phyloP scores from a whole-genome alignment of 2,329 filamentous ascomycete species.

The Scedosporium apiospermum region DNA sequence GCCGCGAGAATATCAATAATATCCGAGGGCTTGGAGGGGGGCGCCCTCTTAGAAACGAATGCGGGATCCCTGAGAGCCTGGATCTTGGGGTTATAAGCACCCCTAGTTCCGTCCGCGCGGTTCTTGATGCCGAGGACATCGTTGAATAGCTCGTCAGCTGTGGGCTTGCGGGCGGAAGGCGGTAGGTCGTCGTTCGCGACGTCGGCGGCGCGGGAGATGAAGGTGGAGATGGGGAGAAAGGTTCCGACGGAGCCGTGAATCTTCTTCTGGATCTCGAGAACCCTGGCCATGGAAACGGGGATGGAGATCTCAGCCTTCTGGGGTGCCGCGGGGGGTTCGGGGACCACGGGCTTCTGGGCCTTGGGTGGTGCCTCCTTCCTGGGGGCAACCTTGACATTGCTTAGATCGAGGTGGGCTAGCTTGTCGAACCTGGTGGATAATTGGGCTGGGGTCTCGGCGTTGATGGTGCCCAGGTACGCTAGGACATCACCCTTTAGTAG shows the following conservation, averaged over 20 bases:
- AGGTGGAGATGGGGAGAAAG: constrained; percentile 74
- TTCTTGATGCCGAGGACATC: constrained; percentile 61
- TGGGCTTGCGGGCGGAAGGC: constrained; percentile 49
- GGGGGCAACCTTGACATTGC: constrained; percentile 78
- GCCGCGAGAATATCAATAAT: constrained; percentile 73
- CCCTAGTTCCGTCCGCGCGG: constrained; percentile 38
- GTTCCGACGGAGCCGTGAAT: constrained; percentile 70
- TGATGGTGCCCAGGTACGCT: constrained; percentile 74
- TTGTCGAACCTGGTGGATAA: constrained; percentile 64
- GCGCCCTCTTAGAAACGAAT: constrained; percentile 19
- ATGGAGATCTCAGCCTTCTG: constrained; percentile 54
- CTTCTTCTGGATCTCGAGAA: constrained; percentile 71
- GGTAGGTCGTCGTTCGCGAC: constrained; percentile 84
- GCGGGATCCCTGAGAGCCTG: constrained; percentile 42
- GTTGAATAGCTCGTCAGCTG: constrained; percentile 79
- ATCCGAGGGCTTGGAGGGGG: constrained; percentile 39
- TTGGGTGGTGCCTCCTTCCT: constrained; percentile 30
- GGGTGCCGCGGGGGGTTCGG: constrained; percentile 27
- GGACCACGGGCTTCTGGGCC: constrained; percentile 26
- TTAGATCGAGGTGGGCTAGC: constrained; percentile 78
- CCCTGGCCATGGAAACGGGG: constrained; percentile 68
- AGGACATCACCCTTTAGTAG: constrained; percentile 93
- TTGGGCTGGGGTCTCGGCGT: constrained; percentile 59
- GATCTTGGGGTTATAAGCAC: constrained; percentile 66
- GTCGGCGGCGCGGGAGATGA: constrained; percentile 75